Conservation (phyloP, 2,329 filamentous ascomycete species). For the Celoporthe dispersa region DNA sequence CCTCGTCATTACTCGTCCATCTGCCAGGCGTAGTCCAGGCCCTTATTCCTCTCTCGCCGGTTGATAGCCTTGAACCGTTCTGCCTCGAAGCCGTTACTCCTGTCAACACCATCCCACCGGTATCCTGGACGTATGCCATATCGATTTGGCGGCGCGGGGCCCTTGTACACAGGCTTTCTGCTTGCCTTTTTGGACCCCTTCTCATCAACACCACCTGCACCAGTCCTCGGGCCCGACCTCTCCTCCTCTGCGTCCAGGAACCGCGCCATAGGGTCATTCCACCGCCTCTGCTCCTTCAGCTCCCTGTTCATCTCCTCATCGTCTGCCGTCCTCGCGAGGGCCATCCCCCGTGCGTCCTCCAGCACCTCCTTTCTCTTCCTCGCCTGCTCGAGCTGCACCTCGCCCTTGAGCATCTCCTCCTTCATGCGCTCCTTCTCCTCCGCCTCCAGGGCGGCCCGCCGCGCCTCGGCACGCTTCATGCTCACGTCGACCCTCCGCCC, state of each 20-base stretch:
- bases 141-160: conserved; percentile 83
- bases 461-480: conserved; percentile 85
- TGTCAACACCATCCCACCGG: conserved; percentile 95
- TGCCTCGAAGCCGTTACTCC: conserved; percentile 90
- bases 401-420: conserved; percentile 72
- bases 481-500: conserved; percentile 92
- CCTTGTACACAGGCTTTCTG: conserved; percentile 72
- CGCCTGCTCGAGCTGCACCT: conserved; percentile 77
- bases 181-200: conserved; percentile 36
- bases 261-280: conserved; percentile 91
- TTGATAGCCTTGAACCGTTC: conserved; percentile 92
- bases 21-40: conserved; percentile 91
- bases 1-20: conserved; percentile 74
- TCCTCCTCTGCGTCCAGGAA: conserved; percentile 66
- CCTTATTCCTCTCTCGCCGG: conserved; percentile 73
- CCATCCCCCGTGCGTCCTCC: conserved; percentile 81
- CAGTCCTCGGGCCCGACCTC: conserved; percentile 21
- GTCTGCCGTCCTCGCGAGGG: conserved; percentile 78
- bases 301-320: conserved; percentile 86
- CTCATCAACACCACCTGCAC: conserved; percentile 29
- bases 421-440: conserved; percentile 72
- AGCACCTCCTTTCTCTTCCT: conserved; percentile 69
- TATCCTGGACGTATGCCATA: conserved; percentile 93
- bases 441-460: conserved; percentile 66
- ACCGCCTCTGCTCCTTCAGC: conserved; percentile 74